phyloP scores from a whole-genome alignment of 805 yeast genomes.

The Saccharomycopsis selenospora region DNA sequence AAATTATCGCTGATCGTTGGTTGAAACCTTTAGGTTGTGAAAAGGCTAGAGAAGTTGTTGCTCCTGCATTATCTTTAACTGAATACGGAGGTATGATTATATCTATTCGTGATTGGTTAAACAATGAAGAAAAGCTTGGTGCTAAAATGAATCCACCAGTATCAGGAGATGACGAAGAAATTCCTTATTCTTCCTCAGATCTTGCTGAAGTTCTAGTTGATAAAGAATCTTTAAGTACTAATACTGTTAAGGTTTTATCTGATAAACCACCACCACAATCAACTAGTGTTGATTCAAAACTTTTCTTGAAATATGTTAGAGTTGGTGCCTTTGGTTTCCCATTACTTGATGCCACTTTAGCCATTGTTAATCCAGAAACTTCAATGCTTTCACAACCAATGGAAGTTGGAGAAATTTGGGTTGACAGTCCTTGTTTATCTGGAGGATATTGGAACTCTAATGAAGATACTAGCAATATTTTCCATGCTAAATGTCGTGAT shows the following conservation, averaged over 20 bases:
- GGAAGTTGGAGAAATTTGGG: constrained; percentile 95
- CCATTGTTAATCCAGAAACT: constrained; percentile 92
- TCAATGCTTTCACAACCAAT: constrained; percentile 61
- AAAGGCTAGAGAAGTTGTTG: constrained; percentile 64
- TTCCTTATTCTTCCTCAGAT: constrained; percentile 29
- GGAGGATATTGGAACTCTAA: constrained; percentile 81
- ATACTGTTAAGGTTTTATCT: constrained; percentile 60
- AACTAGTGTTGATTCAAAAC: constrained; percentile 33
- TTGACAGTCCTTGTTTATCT: constrained; percentile 85
- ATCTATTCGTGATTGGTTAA: constrained; percentile 87
- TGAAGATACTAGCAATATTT: constrained; percentile 62
- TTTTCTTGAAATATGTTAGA: constrained; percentile 29
- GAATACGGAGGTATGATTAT: constrained; percentile 97
- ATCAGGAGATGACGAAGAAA: constrained; percentile 34
- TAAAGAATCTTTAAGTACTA: constrained; percentile 63
- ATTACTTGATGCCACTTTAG: constrained; percentile 86
- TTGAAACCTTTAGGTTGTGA: constrained; percentile 82
- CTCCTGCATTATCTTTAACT: constrained; percentile 81
- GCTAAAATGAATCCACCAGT: constrained; percentile 33
- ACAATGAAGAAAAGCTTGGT: constrained; percentile 57
- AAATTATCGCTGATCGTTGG: constrained; percentile 84
- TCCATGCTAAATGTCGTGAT: constrained; percentile 75
- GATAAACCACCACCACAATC: constrained; percentile 45
- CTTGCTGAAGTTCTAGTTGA: constrained; percentile 66
- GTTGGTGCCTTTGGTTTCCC: constrained; percentile 94